Base-by-base conservation (phyloP, 2,329 filamentous ascomycete species). In the Alternaria ventricosa region DNA sequence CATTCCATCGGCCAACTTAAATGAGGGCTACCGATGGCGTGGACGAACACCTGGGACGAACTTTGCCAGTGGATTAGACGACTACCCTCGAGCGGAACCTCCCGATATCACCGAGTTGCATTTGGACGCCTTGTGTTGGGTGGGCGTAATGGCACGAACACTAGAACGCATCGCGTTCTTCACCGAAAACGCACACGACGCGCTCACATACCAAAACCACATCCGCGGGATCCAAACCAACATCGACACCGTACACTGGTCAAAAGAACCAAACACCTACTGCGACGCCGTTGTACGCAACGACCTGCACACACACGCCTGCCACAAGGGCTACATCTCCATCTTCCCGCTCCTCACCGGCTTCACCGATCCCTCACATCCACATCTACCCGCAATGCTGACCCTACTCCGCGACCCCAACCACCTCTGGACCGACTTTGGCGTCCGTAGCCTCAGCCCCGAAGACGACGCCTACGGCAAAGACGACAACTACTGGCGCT, bases 401-500 rank as follows among this genome's bases (percentile, higher is more conserved):
- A 88, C 94, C 67, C 83, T 97, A 33, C 87, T 98, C 46, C 88
- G 85, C 23, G 89, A 97, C 74, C 89, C 93, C 64, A 86, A 92
- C 4, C 90, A 97, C 72, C 84, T 98, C 20, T 98, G 94, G 89
- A 96, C 92, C 74, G 86, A 90, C 10, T 89, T 92, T 72, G 95
- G 95, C 25, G 88, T 98, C 69, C 88, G 95, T 65, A 97, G 93
- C 78, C 82, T 98, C 77, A 96, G 93, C 81, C 90, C 90, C 78
- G 87, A 89, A 71, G 90, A 93, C 75, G 84, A 89, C 71, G 87
- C 91, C 64, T 98, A 97, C 79, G 93, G 90, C 23, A 94, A 92
- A 0, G 92, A 86, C 8, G 95, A 97, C 83, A 97, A 98, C 81
- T 98, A 98, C 83, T 98, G 96, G 95, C 88, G 94, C 66, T 92